Evolutionary conservation across 73 alveolate genomes (phyloP).

Genomic region (Symbiodinium pilosum): DNA sequence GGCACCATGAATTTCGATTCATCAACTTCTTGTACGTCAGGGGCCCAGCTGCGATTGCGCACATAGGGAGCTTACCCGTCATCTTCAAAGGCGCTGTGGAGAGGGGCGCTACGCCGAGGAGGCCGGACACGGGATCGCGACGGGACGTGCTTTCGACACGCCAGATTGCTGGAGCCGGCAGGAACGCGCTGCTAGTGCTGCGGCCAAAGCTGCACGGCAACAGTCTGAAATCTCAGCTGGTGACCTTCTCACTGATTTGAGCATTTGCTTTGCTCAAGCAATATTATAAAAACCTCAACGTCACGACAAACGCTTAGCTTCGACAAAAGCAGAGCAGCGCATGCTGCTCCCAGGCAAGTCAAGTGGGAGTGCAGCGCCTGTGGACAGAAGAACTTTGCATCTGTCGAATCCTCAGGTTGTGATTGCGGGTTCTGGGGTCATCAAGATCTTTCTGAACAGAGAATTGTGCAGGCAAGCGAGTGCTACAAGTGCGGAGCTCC

Average conservation of each 20-base stretch:
- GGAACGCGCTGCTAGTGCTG: constrained; percentile 20
- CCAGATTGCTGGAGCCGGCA: not conserved
- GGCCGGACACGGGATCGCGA: not conserved
- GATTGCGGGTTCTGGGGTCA: no score
- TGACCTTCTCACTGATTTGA: no score
- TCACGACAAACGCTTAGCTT: no score
- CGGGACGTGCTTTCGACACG: not conserved
- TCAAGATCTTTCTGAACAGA: not conserved
- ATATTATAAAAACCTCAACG: no score
- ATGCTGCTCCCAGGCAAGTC: not conserved
- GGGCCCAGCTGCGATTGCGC: not conserved
- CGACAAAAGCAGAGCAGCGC: no score
- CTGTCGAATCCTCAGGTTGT: not conserved
- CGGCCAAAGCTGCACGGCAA: not conserved
- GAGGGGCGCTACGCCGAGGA: constrained; percentile 1
- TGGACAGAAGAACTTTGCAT: not conserved
- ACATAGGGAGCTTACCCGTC: no score
- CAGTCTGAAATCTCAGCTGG: not conserved
- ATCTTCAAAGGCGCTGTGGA: not conserved
- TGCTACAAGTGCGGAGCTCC: not conserved
- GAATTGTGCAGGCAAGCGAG: not conserved
- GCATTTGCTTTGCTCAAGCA: not conserved
- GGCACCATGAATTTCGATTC: constrained; percentile 3
- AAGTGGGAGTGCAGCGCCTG: constrained; percentile 4
- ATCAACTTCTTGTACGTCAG: not conserved